Evolutionary conservation across 306 rosid genomes (phyloP), one percentile per base, ranked within the genome.

Genomic region (Trifolium dubium): DNA sequence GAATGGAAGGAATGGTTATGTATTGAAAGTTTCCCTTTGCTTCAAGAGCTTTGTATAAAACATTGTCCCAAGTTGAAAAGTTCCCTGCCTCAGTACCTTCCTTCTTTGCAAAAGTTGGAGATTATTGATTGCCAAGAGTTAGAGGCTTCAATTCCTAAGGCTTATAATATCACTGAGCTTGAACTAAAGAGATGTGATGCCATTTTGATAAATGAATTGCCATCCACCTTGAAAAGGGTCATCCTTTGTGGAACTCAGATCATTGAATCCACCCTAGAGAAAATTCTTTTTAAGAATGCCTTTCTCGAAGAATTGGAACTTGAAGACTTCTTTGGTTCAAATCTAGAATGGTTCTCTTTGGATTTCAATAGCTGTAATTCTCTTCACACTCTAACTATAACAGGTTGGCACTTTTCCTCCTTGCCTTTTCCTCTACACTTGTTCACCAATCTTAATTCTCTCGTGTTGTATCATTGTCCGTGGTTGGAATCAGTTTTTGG

Each of bases 1-100:
- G 19, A 15, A 23, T 75, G 79, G 79, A 67, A 65, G 19, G 59
- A 75, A 54, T 75, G 79, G 79, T 15, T 47, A 10, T 51, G 59
- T 54, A 8, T 40, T n/a, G 73, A 54, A 74, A 37, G 37, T 15
- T 40, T 64, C 9, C 10, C 43, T 35, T 49, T 17, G 31, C 72
- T 74, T n/a, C 64, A 37, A 74, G 30, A 23, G 8, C 65, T 74
- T 35, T 50, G 13, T 39, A 9, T 64, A 29, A 64, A 0, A 17
- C 8, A 30, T 2, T 64, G 72, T 51, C 64, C 79, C 4, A 5
- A 32, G 19, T 64, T 74, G 55, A 74, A 31, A 51, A 37, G 18
- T 1, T 0, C 8, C 7, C 19, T 74, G 0, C 72, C 72, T 50
- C 72, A 14, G 37, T 19, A 51, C 41, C 72, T 74, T 23, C 64